A percentile compares a stretch with the other conserved stretches of the same genome.
Conservation (phyloP, 495 filamentous ascomycete genomes). For the Xylaria longipes region DNA sequence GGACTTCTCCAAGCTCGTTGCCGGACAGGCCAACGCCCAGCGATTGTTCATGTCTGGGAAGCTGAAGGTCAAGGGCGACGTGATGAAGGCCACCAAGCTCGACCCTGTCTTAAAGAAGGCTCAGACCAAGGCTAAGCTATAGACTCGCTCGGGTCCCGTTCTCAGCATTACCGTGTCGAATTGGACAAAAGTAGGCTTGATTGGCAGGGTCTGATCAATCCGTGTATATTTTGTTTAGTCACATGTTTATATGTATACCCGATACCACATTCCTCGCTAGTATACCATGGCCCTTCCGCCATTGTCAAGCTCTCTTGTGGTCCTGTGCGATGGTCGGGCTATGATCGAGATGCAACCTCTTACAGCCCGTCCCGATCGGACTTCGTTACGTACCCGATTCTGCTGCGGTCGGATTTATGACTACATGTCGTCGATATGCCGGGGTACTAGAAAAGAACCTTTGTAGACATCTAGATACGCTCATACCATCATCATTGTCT, state of each 20-base stretch:
- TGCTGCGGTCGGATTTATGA: not conserved
- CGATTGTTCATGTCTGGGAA: slow-evolving; percentile 95
- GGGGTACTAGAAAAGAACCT: not conserved
- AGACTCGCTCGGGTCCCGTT: slow-evolving; percentile 30
- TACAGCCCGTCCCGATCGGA: not conserved
- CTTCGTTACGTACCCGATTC: not conserved
- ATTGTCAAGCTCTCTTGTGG: not conserved
- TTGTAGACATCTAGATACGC: not conserved
- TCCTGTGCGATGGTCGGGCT: not conserved
- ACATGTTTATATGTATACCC: slow-evolving; percentile 8
- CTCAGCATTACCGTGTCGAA: slow-evolving; percentile 20
- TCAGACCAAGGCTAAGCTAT: slow-evolving; percentile 73
- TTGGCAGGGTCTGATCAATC: not conserved
- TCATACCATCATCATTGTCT: not conserved
- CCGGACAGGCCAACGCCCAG: slow-evolving; percentile 93
- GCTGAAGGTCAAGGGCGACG: slow-evolving; percentile 96
- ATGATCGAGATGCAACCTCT: not conserved
- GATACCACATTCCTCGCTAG: not conserved
- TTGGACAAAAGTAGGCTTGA: slow-evolving; percentile 12
- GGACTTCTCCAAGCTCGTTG: slow-evolving; percentile 82
- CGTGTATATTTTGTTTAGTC: slow-evolving; percentile 18
- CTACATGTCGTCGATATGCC: not conserved
- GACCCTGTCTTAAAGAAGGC: slow-evolving; percentile 93
- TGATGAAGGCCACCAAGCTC: slow-evolving; percentile 99
- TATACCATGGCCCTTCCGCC: not conserved